A percentile compares a stretch with the other conserved stretches of the same genome.
Conservation (phyloP, 2,329 filamentous ascomycete species). For the Capronia coronata region DNA sequence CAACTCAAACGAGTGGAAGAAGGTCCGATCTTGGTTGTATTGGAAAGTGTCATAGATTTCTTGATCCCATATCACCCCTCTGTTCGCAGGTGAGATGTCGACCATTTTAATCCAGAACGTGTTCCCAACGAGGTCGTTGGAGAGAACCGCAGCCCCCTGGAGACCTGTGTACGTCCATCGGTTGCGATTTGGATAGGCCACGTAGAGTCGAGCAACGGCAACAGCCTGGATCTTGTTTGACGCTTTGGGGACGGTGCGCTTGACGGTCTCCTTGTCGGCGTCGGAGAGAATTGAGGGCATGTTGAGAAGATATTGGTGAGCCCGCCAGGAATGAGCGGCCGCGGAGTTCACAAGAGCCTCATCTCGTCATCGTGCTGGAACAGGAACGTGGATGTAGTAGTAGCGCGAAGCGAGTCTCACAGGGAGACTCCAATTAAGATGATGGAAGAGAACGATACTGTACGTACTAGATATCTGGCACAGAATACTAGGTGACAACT, state of each 20-base stretch:
- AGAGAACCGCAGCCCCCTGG: conserved; percentile 83
- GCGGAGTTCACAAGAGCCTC: background rate
- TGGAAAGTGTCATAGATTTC: conserved; percentile 92
- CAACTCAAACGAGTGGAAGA: conserved; percentile 96
- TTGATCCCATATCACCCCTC: conserved; percentile 92
- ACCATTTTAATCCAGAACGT: conserved; percentile 98
- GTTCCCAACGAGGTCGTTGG: conserved; percentile 88
- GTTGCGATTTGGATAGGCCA: conserved; percentile 76
- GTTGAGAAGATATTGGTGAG: conserved; percentile 21
- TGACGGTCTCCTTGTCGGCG: conserved; percentile 93
- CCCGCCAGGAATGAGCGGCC: background rate
- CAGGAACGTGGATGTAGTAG: background rate
- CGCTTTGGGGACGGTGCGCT: conserved; percentile 85
- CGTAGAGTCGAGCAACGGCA: conserved; percentile 85
- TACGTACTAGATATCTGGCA: background rate
- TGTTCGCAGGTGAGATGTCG: conserved; percentile 75
- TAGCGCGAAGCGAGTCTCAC: no score
- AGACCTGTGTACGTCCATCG: conserved; percentile 93
- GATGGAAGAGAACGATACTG: background rate
- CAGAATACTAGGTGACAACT: no score
- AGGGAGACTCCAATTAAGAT: background rate
- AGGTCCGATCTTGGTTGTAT: conserved; percentile 95
- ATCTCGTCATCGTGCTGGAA: background rate
- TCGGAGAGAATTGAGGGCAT: conserved; percentile 70
- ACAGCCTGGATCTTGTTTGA: conserved; percentile 97